These are phyloP conservation scores for Ceriops tagal DNA, from an alignment of 345 rosid genomes.

Conservation along the genomic window DNA sequence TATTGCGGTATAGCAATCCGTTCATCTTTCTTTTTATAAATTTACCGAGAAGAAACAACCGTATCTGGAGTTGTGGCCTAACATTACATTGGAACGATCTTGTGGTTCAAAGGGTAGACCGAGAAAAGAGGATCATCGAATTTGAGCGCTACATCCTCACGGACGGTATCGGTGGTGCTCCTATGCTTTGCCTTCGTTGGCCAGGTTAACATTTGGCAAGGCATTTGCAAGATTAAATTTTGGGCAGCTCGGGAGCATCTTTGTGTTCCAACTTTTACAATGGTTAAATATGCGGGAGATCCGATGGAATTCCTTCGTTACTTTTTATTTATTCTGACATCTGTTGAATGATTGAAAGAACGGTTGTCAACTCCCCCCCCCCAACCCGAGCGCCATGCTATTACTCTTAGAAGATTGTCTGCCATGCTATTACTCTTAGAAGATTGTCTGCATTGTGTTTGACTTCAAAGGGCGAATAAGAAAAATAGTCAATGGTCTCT, in stretches of 20 bases:
- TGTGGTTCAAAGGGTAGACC: constrained; percentile 8
- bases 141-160: not conserved
- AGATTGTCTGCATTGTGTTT: no score
- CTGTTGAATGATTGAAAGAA: no score
- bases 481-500: no score
- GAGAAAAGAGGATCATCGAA: constrained; percentile 4
- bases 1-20: not conserved
- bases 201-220: constrained; percentile 1
- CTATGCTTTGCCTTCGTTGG: constrained; percentile 4
- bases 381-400: no score
- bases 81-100: constrained; percentile 16
- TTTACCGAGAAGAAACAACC: not conserved
- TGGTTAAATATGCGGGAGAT: no score
- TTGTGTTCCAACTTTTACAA: no score
- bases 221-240: not conserved
- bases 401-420: no score
- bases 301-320: no score
- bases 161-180: constrained; percentile 5
- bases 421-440: no score
- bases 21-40: not conserved
- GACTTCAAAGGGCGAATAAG: no score
- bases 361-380: no score
- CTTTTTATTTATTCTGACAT: no score
- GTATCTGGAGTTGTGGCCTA: constrained; percentile 12
- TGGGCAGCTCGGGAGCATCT: not conserved